phyloP scores from a whole-genome alignment of 108 stramenopile genomes.

The Mediolabrus comicus region DNA sequence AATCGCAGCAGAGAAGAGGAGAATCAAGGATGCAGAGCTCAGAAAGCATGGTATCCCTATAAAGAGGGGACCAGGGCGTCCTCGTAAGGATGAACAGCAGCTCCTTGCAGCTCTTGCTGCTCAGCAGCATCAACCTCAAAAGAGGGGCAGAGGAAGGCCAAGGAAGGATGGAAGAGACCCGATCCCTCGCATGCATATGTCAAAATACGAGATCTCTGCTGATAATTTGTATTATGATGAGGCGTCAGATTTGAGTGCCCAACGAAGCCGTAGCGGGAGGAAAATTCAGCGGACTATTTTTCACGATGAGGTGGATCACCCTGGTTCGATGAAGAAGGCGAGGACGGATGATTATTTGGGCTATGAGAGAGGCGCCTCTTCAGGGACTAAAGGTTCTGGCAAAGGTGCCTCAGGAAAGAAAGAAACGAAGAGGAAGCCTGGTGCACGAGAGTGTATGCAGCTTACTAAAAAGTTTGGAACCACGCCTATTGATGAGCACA shows the following conservation, averaged over 20 bases:
- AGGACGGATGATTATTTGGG: conserved; percentile 19
- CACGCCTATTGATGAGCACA: conserved; percentile 61
- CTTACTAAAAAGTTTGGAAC: conserved; percentile 72
- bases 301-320: conserved; percentile 75
- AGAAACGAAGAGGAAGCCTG: conserved; percentile 78
- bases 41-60: conserved; percentile 4
- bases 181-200: conserved; percentile 22
- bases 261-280: conserved; percentile 77
- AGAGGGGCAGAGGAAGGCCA: conserved; percentile 48
- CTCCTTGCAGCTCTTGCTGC: neutral
- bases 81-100: conserved; percentile 15
- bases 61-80: conserved; percentile 22
- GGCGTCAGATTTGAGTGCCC: conserved; percentile 8
- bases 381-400: conserved; percentile 28
- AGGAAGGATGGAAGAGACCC: conserved; percentile 45
- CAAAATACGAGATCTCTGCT: conserved; percentile 7
- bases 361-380: conserved; percentile 16
- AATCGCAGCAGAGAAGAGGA: conserved; percentile 5
- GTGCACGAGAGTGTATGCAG: conserved; percentile 91
- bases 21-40: conserved; percentile 3
- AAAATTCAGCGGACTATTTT: conserved; percentile 68
- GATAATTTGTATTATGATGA: conserved; percentile 8
- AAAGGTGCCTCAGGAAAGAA: conserved; percentile 15
- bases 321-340: conserved; percentile 49
- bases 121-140: conserved; percentile 15